These are phyloP conservation scores for Ophiostoma sp. DNA, from an alignment of 2,329 filamentous ascomycete genomes.

Conservation along the genomic window DNA sequence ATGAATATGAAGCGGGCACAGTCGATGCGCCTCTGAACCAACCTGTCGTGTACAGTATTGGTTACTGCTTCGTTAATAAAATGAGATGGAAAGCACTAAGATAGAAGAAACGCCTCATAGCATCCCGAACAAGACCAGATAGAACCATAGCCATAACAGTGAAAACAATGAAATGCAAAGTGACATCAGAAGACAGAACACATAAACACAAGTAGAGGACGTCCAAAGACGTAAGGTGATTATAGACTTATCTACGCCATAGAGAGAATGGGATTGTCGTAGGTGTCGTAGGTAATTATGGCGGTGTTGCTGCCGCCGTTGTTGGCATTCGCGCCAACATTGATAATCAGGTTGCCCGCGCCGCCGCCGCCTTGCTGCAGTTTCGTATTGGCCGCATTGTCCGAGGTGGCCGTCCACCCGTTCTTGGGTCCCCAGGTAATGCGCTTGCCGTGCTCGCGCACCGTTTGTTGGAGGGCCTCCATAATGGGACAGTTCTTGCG, in stretches of 20 bases:
- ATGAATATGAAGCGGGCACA: neutral
- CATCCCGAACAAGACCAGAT: neutral
- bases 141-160: neutral
- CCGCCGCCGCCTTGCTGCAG: neutral
- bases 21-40: neutral
- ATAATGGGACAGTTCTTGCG: slow-evolving; percentile 66
- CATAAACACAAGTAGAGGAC: neutral
- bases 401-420: slow-evolving; percentile 53
- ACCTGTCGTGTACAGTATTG: neutral
- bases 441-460: slow-evolving; percentile 48
- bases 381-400: slow-evolving; percentile 19
- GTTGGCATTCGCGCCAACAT: neutral
- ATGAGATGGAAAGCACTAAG: neutral
- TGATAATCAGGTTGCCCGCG: neutral
- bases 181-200: neutral
- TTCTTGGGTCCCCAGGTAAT: slow-evolving; percentile 69
- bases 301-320: neutral
- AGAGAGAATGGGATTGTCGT: slow-evolving; percentile 4
- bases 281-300: slow-evolving; percentile 4
- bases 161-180: neutral
- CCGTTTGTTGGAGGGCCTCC: slow-evolving; percentile 56
- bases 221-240: neutral
- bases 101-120: neutral
- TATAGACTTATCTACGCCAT: neutral
- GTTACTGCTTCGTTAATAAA: neutral